Evolutionary conservation across 2,329 filamentous ascomycete genomes (phyloP), one percentile per base, ranked within the genome.

Genomic region (Phaeosphaeriaceae sp.): DNA sequence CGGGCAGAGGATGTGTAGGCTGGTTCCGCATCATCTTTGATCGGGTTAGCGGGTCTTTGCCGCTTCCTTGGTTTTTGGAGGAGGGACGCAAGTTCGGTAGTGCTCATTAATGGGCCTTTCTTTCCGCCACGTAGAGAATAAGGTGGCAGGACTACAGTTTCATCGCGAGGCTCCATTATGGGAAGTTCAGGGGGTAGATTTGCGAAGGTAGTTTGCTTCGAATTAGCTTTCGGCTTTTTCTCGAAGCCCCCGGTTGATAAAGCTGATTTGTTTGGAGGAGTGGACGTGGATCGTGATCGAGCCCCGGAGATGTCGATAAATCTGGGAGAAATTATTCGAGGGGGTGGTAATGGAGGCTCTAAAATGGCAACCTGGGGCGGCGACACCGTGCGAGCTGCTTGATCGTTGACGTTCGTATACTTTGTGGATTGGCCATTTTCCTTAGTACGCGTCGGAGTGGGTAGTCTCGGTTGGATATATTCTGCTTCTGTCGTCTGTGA

Each of bases 241-340:
- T 42, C 56, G 23, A 68, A 66, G 6, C 66, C 66, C 11, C 64
- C 67, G 5, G 63, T 67, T 1, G 67, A 71, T 3, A 64, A 44
- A 5, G 52, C 40, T 9, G 44, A 15, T 17, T 63, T 64, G 6
- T 39, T 52, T 7, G 58, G 56, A 21, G 54, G 58, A 1, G 40
- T 26, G 1, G 62, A 60, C 2, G 48, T 30, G 3, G 49, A 52
- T 21, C 53, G 54, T 38, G 54, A 55, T 21, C 29, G 45, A 7
- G 43, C 35, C 7, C 46, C 48, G 1, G 51, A 45, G 2, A 46
- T 18, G 23, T 52, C 49, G 8, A 48, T 52, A 4, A 43, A 46
- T 13, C 38, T 21, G 15, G 54, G 53, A 5, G 57, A 52, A 1
- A 28, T 28, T 5, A 52, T 42, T 48, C 46, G 42, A 11, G 46